phyloP scores from a whole-genome alignment of 495 filamentous ascomycete genomes.

The Trichoderma orchidacearum region DNA sequence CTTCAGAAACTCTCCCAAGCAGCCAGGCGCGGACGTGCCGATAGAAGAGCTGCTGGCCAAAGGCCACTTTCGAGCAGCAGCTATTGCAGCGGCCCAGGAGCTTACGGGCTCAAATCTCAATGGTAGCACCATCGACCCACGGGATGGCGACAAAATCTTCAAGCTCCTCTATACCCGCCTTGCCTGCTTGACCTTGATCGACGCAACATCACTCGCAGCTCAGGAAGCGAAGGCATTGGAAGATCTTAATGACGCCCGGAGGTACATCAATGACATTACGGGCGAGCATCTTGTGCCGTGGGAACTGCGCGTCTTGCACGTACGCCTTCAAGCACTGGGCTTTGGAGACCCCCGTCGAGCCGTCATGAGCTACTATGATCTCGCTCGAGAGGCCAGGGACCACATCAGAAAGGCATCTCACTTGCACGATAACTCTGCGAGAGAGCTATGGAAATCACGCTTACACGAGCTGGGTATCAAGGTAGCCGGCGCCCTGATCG shows the following conservation, averaged over 20 bases:
- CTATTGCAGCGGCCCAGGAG: conserved; percentile 57
- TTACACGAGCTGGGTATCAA: conserved; percentile 62
- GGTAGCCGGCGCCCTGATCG: conserved; percentile 68
- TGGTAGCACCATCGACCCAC: conserved; percentile 27
- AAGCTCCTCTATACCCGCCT: conserved; percentile 69
- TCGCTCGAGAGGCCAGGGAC: conserved; percentile 60
- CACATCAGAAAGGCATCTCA: conserved; percentile 25
- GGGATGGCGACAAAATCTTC: conserved; percentile 54
- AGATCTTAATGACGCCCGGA: conserved; percentile 58
- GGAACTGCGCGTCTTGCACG: conserved; percentile 68
- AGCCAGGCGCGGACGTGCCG: conserved; percentile 30
- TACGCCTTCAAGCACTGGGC: conserved; percentile 71
- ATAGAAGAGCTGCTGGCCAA: conserved; percentile 39
- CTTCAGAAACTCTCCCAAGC: conserved; percentile 35
- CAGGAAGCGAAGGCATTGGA: conserved; percentile 76
- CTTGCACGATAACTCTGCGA: conserved; percentile 27
- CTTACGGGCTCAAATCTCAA: conserved; percentile 33
- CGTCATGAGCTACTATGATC: conserved; percentile 80
- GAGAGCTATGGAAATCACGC: conserved; percentile 50
- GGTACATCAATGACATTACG: conserved; percentile 42
- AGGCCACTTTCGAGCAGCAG: conserved; percentile 58
- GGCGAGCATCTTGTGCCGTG: conserved; percentile 62
- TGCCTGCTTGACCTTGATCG: conserved; percentile 64
- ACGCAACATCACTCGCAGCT: conserved; percentile 55
- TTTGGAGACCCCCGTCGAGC: conserved; percentile 71